A percentile compares a stretch with the other conserved stretches of the same genome.
Evolutionary conservation across 331 rosid genomes (phyloP).

Genomic region (Rhamnella rubrinervis): DNA sequence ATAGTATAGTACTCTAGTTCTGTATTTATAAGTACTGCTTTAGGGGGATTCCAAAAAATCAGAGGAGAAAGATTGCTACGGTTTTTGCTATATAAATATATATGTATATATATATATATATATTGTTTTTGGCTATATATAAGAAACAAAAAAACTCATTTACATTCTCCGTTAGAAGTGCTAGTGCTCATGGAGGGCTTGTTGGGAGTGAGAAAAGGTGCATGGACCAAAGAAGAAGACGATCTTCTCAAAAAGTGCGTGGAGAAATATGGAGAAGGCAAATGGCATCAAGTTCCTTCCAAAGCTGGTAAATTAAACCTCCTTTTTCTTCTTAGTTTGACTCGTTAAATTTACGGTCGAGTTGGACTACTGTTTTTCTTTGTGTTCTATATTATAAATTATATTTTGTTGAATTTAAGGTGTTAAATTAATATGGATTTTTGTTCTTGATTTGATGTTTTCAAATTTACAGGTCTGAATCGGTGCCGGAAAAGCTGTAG

Average conservation of each 20-base stretch:
- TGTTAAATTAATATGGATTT: too few species aligned
- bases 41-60: too few species aligned
- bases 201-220: conserved; percentile 24
- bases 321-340: too few species aligned
- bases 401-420: not conserved
- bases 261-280: conserved; percentile 30
- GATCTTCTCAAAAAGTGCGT: conserved; percentile 26
- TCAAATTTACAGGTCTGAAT: conserved; percentile 25
- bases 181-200: not conserved
- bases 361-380: not conserved
- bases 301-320: conserved; percentile 28
- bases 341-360: not conserved
- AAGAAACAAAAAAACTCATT: too few species aligned
- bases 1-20: too few species aligned
- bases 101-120: too few species aligned
- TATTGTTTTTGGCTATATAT: too few species aligned
- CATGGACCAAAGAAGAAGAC: conserved; percentile 38
- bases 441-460: too few species aligned
- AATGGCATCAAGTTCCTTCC: conserved; percentile 45
- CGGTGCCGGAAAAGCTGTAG: conserved; percentile 40
- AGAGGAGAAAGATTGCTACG: too few species aligned
- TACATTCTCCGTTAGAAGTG: not conserved
- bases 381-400: too few species aligned
- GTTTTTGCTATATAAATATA: too few species aligned
- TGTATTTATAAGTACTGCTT: too few species aligned